Evolutionary conservation across 805 yeast genomes (phyloP).

Genomic region (Lipomyces oligophaga): DNA sequence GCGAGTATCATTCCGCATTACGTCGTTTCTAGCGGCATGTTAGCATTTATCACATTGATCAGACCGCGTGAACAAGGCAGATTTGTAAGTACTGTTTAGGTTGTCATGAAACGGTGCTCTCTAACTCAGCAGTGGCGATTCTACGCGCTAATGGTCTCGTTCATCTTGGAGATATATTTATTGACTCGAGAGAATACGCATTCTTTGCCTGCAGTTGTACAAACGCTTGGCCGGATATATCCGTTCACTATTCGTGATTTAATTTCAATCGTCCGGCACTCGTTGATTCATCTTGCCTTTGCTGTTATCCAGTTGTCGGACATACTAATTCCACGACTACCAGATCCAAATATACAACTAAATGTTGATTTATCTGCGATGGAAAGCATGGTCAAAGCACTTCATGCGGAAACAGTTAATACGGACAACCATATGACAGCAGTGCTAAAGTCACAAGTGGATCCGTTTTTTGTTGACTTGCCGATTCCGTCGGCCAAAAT

Average conservation of each 20-base stretch:
- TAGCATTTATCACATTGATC: conserved; percentile 26
- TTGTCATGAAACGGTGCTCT: neutral
- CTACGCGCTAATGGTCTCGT: conserved; percentile 23
- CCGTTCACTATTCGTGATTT: conserved; percentile 27
- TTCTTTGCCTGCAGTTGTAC: conserved; percentile 2
- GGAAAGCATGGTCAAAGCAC: conserved; percentile 1
- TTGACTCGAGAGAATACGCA: conserved; percentile 29
- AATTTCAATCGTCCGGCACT: conserved; percentile 25
- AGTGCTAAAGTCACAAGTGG: conserved; percentile 7
- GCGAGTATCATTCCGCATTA: conserved; percentile 18
- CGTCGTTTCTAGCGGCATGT: conserved; percentile 12
- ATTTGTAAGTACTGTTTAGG: conserved; percentile 8
- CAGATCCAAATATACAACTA: conserved; percentile 1
- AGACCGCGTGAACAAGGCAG: conserved; percentile 23
- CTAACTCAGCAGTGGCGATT: conserved; percentile 30
- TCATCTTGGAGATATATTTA: conserved; percentile 29
- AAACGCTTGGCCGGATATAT: conserved; percentile 18
- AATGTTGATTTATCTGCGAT: conserved; percentile 2
- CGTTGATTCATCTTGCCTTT: conserved; percentile 24
- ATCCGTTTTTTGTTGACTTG: conserved; percentile 12
- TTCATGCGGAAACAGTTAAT: neutral
- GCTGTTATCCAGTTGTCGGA: conserved; percentile 32
- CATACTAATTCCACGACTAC: conserved; percentile 6
- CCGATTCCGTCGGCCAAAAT: conserved; percentile 14
- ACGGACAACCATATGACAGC: conserved; percentile 10